A percentile compares a stretch with the other conserved stretches of the same genome.
Conservation (phyloP, 1,284 basidiomycete species). For the Lentinula novae-zelandiae region DNA sequence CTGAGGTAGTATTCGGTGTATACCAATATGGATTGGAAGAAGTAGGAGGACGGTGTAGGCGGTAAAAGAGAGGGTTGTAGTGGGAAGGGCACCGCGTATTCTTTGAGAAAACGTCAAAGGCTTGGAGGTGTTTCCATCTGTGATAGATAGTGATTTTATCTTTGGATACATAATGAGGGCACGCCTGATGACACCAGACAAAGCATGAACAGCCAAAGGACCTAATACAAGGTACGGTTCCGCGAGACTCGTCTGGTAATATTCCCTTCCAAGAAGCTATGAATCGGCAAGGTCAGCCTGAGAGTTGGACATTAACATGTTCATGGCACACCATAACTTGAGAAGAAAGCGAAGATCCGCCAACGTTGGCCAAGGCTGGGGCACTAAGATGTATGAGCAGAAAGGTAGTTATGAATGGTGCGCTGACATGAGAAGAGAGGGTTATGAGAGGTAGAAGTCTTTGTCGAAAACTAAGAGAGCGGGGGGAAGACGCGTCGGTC, state of each 20-base stretch:
- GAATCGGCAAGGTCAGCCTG: neutral
- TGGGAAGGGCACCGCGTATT: slow-evolving; percentile 18
- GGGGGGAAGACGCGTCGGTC: neutral
- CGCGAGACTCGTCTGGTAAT: slow-evolving; percentile 66
- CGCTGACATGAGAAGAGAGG: slow-evolving; percentile 47
- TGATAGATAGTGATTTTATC: slow-evolving; percentile 22
- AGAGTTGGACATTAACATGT: neutral
- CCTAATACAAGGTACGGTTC: slow-evolving; percentile 61
- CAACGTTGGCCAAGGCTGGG: slow-evolving; percentile 60
- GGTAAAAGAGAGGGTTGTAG: slow-evolving; percentile 46
- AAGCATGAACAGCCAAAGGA: slow-evolving; percentile 56
- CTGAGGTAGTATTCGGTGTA: slow-evolving; percentile 54
- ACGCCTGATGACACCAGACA: slow-evolving; percentile 54
- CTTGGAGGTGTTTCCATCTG: slow-evolving; percentile 27
- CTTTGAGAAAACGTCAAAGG: slow-evolving; percentile 8
- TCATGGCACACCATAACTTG: slow-evolving; percentile 55
- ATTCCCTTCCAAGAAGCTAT: slow-evolving; percentile 74
- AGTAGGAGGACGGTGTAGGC: slow-evolving; percentile 53
- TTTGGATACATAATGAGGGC: slow-evolving; percentile 22
- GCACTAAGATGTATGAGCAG: slow-evolving; percentile 66
- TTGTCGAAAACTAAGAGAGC: neutral
- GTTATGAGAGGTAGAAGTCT: slow-evolving; percentile 30
- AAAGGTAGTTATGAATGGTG: slow-evolving; percentile 63
- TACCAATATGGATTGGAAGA: slow-evolving; percentile 60
- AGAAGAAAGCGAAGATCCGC: slow-evolving; percentile 62